Base-by-base conservation (phyloP, 352 stramenopile species). In the Phytopythium boreale region DNA sequence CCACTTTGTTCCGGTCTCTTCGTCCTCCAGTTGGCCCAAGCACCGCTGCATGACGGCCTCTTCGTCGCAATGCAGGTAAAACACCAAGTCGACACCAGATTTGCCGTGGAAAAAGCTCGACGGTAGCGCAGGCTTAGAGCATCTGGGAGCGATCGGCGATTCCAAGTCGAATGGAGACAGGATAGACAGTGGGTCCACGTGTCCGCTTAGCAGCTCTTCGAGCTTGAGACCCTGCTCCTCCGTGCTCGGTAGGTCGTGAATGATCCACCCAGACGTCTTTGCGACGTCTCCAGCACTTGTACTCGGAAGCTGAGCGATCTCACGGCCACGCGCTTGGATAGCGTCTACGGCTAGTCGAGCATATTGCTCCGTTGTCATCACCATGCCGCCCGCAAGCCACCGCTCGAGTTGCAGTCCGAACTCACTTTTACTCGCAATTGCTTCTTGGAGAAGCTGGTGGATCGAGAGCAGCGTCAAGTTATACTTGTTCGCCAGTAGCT, bases 1-100 rank as follows among this genome's bases (percentile, higher is more conserved):
- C 58, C 70, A 74, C 27, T 68, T 63, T 8, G 73, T 61, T 29
- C 70, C 60, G 19, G 82, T 88, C 8, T 67, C 72, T 2, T 43
- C 43, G 55, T 93, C 82, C 31, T 86, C 70, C 15, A 92, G 60
- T 61, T 79, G 69, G 8, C 84, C 82, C 26, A 93, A 67, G 53
- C 84, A 90, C 15, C 84, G 76, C 43, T 92, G 76, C 4, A 90
- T 61, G 17, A 78, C 62, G 5, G 63, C 65, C 2, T 62, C 65
- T 22, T 65, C 66, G 22, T 70, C 59, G 58, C 76, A 82, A 20
- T 81, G 61, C 19, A 93, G 69, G 56, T 87, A 76, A 41, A 95
- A 92, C 29, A 88, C 87, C 12, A 92, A 56, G 61, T 93, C 84
- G 8, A 93, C 55, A 1, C 87, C 84, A 9, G 87, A 90, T 59